Base-by-base conservation (phyloP, 73 alveolate genomes). In the Strombidium stylifer region DNA sequence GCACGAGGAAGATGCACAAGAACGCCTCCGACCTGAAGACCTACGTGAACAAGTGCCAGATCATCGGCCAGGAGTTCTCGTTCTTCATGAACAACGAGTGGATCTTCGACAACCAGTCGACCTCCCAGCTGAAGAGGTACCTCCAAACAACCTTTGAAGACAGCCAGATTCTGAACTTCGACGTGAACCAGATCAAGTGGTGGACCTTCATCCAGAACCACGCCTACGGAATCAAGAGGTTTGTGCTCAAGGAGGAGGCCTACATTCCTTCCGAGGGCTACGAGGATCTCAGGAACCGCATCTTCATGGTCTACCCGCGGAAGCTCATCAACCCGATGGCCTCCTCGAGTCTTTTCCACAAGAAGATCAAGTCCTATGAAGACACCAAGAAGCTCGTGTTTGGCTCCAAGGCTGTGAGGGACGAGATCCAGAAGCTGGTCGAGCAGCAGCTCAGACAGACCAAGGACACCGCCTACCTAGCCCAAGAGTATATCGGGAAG, bases 251-350 rank as follows among this genome's bases (percentile, higher is more conserved):
- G 50, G 97, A 91, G 47, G 74, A 89, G 30, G 78, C 81, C 21
- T 81, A 68, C 37, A 65, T 51, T 28, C 93, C 93, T 10, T 44
- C 58, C 39, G 10, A 4, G 87, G 98, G 96, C n/a, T n/a, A n/a
- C n/a, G n/a, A n/a, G n/a, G n/a, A n/a, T n/a, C n/a, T n/a, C n/a
- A n/a, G n/a, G n/a, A n/a, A n/a, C n/a, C 44, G 84, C 15, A 28
- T 65, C 50, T 84, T 70, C 73, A 39, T 88, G n/a, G 50, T 60
- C 57, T 71, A 59, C 40, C 84, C 49, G 55, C 71, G 83, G 28
- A 88, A 81, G 78, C 97, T 96, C 26, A 73, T 91, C 48, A 32
- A n/a, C n/a, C n/a, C n/a, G n/a, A n/a, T n/a, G n/a, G n/a, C n/a
- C n/a, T n/a, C n/a, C n/a, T n/a, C n/a, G n/a, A n/a, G n/a, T n/a